Evolutionary conservation across 371 early-diverging fungal genomes (phyloP).

Genomic region (Actinomortierella ambigua): DNA sequence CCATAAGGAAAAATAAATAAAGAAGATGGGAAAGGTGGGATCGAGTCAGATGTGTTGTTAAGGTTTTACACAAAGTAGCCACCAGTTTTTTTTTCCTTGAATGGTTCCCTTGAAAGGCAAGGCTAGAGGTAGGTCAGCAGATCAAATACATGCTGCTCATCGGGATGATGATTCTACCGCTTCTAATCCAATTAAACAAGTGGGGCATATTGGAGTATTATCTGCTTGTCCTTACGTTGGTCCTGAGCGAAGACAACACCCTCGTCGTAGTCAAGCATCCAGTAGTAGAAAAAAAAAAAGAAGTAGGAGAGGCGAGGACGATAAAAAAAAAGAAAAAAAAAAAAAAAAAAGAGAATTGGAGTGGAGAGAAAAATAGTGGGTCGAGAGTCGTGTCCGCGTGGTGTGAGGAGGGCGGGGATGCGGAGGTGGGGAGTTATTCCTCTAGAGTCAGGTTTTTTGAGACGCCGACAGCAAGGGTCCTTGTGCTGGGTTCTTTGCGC

Average conservation of each 20-base stretch:
- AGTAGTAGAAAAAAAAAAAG: conserved; percentile 2
- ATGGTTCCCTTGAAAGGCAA: not conserved
- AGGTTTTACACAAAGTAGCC: conserved; percentile 9
- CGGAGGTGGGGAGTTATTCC: not conserved
- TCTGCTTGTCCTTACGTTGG: conserved; percentile 15
- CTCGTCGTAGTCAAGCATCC: conserved; percentile 48
- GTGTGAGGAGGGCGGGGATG: conserved; percentile 2
- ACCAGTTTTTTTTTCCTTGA: not conserved
- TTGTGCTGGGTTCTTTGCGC: not conserved
- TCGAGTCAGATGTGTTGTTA: conserved; percentile 2
- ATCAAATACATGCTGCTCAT: not conserved
- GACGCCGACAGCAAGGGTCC: no score
- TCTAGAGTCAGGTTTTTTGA: no score
- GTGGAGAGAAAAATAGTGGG: conserved; percentile 8
- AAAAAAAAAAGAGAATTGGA: conserved; percentile 1
- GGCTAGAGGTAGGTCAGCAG: not conserved
- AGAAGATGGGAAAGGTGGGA: conserved; percentile 5
- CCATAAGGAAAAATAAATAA: conserved; percentile 10
- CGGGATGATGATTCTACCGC: not conserved
- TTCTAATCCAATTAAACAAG: not conserved
- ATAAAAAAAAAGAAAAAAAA: conserved; percentile 6
- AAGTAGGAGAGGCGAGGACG: not conserved
- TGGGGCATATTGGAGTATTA: not conserved
- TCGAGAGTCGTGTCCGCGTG: not conserved
- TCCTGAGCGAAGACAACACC: conserved; percentile 41